Evolutionary conservation across 2,329 filamentous ascomycete species (phyloP), one percentile per base, ranked within the genome.

Genomic region (Diaporthe eres): DNA sequence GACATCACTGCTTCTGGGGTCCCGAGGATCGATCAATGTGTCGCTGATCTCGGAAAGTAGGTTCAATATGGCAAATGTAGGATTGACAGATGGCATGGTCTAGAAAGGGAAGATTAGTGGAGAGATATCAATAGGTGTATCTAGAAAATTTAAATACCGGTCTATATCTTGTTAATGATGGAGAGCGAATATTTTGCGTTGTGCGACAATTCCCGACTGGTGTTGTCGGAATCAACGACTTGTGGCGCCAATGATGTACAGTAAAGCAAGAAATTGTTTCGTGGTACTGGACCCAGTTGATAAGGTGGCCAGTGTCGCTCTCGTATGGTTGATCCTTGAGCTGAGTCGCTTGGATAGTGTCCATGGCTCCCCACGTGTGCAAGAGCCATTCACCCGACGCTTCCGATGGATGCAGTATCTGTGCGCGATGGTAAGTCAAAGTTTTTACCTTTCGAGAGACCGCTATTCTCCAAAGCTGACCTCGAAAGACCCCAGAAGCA

Each of bases 71-170:
- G 65, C 65, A 22, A 55, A 55, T 3, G 65, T 42, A 22, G 65
- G 65, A 39, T 70, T 70, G 17, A 70, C 65, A 12, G 49, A 55
- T 39, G 34, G 65, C 49, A 70, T 42, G 2, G 55, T 70, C 65
- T 70, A 19, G 1, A 15, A 4, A 42, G 1, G 2, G 1, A 37
- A 4, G 0, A 28, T 25, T 12, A 68, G 63, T 37, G 12, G 2
- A 39, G n/a, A 39, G 17, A n/a, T 2, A 60, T 53, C 1, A 39
- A n/a, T 1, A 42, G 15, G 19, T 10, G 15, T 12, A 19, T 39
- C 3, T n/a, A 17, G 25, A 17, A 1, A 6, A 8, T 19, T 42
- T 34, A 34, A 47, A 19, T 22, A 68, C 65, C 0, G 65, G 65
- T 2, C 47, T 68, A 9, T 39, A 28, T 39, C n/a, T 53, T 8